Evolutionary conservation across 2,329 filamentous ascomycete genomes (phyloP).

Genomic region (Chaetomium sp.): DNA sequence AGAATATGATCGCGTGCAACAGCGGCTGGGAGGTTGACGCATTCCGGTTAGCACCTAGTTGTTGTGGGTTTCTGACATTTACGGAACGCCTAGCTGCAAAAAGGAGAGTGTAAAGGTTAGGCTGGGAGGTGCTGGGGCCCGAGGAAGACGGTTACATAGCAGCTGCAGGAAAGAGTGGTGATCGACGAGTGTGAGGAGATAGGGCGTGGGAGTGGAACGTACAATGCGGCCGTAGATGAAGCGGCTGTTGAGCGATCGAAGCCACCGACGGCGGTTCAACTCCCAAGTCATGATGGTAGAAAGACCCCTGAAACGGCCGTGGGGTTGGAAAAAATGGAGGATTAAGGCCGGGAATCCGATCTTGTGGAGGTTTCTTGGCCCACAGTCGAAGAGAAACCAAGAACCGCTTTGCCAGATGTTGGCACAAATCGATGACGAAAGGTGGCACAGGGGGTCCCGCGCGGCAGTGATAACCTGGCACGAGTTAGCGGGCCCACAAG

Average conservation of each 20-base stretch:
- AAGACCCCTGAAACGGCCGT: not conserved
- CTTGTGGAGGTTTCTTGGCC: not conserved
- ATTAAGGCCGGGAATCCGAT: not conserved
- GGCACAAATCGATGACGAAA: constrained; percentile 20
- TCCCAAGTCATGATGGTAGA: constrained; percentile 50
- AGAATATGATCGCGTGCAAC: constrained; percentile 74
- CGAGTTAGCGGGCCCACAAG: constrained; percentile 5
- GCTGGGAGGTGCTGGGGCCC: not conserved
- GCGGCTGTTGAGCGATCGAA: constrained; percentile 61
- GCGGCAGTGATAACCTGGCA: not conserved
- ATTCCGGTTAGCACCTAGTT: constrained; percentile 19
- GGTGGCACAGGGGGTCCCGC: constrained; percentile 10
- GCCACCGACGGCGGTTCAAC: constrained; percentile 52
- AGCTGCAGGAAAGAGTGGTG: not conserved
- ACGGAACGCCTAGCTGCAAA: not conserved
- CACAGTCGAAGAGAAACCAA: constrained; percentile 1
- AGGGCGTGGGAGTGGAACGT: constrained; percentile 33
- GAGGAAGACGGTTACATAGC: too few relatives aligned
- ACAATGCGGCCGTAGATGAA: constrained; percentile 70
- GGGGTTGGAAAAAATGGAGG: not conserved
- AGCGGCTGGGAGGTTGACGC: constrained; percentile 58
- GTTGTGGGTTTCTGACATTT: too few relatives aligned
- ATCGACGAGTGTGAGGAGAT: not conserved
- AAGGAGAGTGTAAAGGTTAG: not conserved
- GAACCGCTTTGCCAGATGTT: not conserved